Evolutionary conservation across 2,329 filamentous ascomycete species (phyloP).

Genomic region (Botryotinia convoluta): DNA sequence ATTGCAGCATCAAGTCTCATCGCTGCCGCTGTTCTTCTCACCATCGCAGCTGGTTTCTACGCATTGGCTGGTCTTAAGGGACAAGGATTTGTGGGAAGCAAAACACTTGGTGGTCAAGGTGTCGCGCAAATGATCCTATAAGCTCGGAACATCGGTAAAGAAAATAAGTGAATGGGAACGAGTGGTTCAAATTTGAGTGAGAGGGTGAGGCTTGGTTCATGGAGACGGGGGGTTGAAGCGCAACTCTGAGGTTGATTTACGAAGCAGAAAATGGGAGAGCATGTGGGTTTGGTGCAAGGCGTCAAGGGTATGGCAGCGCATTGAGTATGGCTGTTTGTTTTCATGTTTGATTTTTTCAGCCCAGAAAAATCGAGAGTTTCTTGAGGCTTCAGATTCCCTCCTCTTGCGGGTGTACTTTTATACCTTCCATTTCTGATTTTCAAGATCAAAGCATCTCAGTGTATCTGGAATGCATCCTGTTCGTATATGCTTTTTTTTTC

Average conservation of each 20-base stretch:
- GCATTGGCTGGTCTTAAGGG: conserved; percentile 74
- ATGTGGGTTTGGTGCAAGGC: conserved; percentile 29
- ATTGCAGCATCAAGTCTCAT: conserved; percentile 68
- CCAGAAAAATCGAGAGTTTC: neutral
- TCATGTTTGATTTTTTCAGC: conserved; percentile 19
- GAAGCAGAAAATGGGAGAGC: conserved; percentile 25
- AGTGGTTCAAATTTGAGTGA: neutral
- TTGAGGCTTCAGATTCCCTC: conserved; percentile 3
- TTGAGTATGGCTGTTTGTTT: conserved; percentile 28
- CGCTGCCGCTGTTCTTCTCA: conserved; percentile 78
- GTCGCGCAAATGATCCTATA: conserved; percentile 98
- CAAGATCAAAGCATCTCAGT: neutral
- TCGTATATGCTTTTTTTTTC: conserved; percentile 2
- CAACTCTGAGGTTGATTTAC: conserved; percentile 2
- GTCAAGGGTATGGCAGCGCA: conserved; percentile 25
- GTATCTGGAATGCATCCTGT: conserved; percentile 1
- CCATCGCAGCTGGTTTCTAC: conserved; percentile 79
- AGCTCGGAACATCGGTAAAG: conserved; percentile 26
- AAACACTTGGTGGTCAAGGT: conserved; percentile 90
- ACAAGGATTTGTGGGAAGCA: conserved; percentile 86
- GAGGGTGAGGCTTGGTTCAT: neutral
- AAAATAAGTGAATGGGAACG: neutral
- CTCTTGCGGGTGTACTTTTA: conserved; percentile 28
- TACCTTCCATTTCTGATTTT: conserved; percentile 18
- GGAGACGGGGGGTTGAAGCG: neutral